Percentiles rank a stretch among this genome's conserved stretches.
phyloP scores from a whole-genome alignment of 2,329 filamentous ascomycete species.

The Ophiostoma novo-ulmi region DNA sequence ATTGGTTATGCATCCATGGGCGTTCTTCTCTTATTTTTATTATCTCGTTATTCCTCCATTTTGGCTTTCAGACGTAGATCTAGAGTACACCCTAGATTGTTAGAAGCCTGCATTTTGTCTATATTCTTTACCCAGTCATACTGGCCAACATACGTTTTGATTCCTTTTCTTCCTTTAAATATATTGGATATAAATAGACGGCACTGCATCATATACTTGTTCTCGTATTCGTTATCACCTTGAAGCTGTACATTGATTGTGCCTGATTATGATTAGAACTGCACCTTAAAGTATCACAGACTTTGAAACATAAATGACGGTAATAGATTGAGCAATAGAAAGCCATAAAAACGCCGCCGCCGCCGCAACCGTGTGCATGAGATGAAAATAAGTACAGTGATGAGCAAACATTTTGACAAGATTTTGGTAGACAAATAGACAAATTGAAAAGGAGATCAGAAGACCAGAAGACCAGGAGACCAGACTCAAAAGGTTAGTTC shows the following conservation, averaged over 20 bases:
- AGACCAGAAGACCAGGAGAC: neutral
- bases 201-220: neutral
- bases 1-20: slow-evolving; percentile 11
- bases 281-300: too few relatives aligned
- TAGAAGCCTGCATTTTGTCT: neutral
- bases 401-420: slow-evolving; percentile 12
- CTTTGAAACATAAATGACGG: neutral
- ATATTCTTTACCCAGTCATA: neutral
- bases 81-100: neutral
- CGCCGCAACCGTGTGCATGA: slow-evolving; percentile 13
- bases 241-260: too few relatives aligned
- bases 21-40: neutral
- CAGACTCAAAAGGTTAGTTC: slow-evolving; percentile 35
- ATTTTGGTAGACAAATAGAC: neutral
- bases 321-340: neutral
- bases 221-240: neutral
- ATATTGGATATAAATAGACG: slow-evolving; percentile 9
- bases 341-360: slow-evolving; percentile 4
- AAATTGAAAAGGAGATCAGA: neutral
- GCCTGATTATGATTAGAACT: too few relatives aligned
- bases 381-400: slow-evolving; percentile 13
- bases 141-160: too few relatives aligned
- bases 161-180: neutral
- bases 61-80: neutral
- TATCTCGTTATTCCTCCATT: neutral